A percentile compares a stretch with the other conserved stretches of the same genome.
phyloP scores from a whole-genome alignment of 225 moss, liverwort and hornwort species.

The Marchantia polymorpha region DNA sequence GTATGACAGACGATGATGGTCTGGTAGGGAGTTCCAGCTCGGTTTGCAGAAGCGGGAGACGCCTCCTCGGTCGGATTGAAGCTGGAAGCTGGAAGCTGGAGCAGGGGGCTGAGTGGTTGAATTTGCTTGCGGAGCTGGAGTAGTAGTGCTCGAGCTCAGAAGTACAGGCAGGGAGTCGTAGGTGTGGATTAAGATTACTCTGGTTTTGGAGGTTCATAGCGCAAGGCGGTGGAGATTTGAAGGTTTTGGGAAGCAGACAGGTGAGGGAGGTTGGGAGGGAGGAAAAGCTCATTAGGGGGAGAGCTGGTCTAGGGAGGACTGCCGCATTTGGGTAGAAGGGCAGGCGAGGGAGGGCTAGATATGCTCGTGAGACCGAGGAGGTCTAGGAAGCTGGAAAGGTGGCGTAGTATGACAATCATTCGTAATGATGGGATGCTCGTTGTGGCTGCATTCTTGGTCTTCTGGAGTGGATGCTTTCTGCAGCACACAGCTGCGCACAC shows the following conservation, averaged over 20 bases:
- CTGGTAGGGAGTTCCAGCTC: too few relatives aligned
- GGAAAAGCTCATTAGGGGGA: neutral
- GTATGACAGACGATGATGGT: too few relatives aligned
- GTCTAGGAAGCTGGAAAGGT: neutral
- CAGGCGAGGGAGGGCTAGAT: neutral
- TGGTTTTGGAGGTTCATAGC: neutral
- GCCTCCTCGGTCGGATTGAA: too few relatives aligned
- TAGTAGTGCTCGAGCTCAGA: too few relatives aligned
- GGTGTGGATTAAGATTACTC: too few relatives aligned
- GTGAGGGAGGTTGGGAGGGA: neutral
- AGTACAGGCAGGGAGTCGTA: too few relatives aligned
- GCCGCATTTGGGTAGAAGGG: neutral
- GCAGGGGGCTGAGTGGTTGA: too few relatives aligned
- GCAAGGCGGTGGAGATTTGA: neutral
- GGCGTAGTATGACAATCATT: conserved; percentile 15
- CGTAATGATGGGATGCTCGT: neutral
- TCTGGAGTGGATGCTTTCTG: conserved; percentile 13
- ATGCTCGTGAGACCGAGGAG: neutral
- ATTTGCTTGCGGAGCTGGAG: too few relatives aligned
- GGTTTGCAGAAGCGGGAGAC: too few relatives aligned
- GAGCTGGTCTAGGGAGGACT: neutral
- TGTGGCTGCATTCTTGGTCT: conserved; percentile 3
- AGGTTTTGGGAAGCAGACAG: neutral
- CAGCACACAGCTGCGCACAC: conserved; percentile 23
- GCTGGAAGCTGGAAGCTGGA: too few relatives aligned